Percentiles rank a stretch among this genome's conserved stretches.
phyloP scores from a whole-genome alignment of 306 rosid species.

The Corylus heterophylla region DNA sequence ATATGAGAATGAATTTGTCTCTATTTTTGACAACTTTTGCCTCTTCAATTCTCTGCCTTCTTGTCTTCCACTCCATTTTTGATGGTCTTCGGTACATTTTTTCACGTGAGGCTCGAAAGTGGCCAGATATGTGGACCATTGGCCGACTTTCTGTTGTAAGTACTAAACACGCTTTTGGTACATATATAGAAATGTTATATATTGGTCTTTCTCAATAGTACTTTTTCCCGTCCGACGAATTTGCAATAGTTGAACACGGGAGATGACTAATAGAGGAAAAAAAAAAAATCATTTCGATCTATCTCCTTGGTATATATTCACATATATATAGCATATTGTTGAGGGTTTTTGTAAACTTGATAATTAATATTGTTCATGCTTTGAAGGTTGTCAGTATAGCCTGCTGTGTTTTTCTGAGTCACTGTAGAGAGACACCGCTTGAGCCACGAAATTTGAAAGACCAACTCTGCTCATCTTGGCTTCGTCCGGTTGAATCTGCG shows the following conservation, averaged over 20 bases:
- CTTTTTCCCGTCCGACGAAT: too few species aligned
- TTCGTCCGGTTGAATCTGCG: conserved; percentile 92
- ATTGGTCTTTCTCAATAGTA: too few species aligned
- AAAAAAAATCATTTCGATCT: too few species aligned
- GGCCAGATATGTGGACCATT: conserved; percentile 76
- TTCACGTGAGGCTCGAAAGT: conserved; percentile 89
- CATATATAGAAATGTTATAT: not conserved
- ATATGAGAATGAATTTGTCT: conserved; percentile 86
- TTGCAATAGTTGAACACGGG: too few species aligned
- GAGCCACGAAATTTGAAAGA: conserved; percentile 59
- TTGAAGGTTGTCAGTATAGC: conserved; percentile 86
- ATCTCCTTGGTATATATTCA: too few species aligned
- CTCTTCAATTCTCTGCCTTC: conserved; percentile 78
- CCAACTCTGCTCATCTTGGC: conserved; percentile 92
- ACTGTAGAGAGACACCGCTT: conserved; percentile 67
- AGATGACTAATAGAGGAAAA: too few species aligned
- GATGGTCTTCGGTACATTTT: conserved; percentile 79
- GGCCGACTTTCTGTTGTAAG: conserved; percentile 88
- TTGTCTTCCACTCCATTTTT: conserved; percentile 74
- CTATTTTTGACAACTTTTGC: conserved; percentile 74
- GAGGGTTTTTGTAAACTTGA: too few species aligned
- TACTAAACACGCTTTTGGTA: conserved; percentile 16
- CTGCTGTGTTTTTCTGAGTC: conserved; percentile 95
- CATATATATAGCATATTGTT: too few species aligned
- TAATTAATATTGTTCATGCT: too few species aligned